Evolutionary conservation across 768 basidiomycete species (phyloP).

Genomic region (Boletus subcaerulescens): DNA sequence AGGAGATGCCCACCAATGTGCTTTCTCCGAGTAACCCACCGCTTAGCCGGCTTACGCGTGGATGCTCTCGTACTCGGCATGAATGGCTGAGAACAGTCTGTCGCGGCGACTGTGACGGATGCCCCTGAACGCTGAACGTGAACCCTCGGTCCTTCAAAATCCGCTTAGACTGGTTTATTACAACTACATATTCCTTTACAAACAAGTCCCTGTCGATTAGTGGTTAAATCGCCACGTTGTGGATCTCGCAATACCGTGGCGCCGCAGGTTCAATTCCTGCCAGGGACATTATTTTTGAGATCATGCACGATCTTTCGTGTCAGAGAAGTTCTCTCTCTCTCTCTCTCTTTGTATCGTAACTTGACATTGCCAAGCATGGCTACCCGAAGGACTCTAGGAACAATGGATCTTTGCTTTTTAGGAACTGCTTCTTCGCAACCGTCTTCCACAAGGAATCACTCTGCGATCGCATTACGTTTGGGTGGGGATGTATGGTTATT

Average conservation of each 20-base stretch:
- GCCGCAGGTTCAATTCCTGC: conserved; percentile 39
- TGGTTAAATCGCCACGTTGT: conserved; percentile 44
- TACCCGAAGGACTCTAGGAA: conserved; percentile 21
- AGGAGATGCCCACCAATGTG: not conserved
- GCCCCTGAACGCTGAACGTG: too few relatives aligned
- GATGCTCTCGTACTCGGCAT: conserved; percentile 17
- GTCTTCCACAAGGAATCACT: conserved; percentile 76
- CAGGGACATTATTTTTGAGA: conserved; percentile 31
- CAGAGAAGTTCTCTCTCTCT: not conserved
- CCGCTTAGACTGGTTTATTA: not conserved
- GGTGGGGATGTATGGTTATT: conserved; percentile 77
- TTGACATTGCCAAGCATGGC: conserved; percentile 8
- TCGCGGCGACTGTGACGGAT: too few relatives aligned
- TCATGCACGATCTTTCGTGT: too few relatives aligned
- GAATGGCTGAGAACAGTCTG: not conserved
- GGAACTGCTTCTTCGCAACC: conserved; percentile 83
- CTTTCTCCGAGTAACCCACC: not conserved
- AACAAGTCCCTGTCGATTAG: conserved; percentile 41
- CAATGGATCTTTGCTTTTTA: conserved; percentile 66
- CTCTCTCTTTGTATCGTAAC: not conserved
- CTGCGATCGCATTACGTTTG: conserved; percentile 64
- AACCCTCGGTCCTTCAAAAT: too few relatives aligned
- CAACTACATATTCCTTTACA: too few relatives aligned
- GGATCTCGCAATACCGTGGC: conserved; percentile 35
- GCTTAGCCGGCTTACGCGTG: not conserved